Percentiles rank a stretch among this genome's conserved stretches.
These are phyloP conservation scores for Buddleja alternifolia DNA, from an alignment of 257 asterid species.

Conservation along the genomic window DNA sequence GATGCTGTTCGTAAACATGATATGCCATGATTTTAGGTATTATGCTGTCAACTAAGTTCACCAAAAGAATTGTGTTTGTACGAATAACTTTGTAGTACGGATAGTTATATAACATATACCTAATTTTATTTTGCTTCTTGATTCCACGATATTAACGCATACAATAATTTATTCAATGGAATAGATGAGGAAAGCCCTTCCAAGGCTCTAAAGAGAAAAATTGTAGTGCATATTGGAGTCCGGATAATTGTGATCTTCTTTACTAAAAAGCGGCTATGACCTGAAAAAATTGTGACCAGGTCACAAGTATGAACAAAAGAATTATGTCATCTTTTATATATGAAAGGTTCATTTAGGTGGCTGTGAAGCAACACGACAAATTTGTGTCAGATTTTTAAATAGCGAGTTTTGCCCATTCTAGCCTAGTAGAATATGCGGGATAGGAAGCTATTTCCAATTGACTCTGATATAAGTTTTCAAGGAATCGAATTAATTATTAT, in stretches of 20 bases:
- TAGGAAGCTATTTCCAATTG: neutral
- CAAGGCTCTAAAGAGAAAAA: neutral
- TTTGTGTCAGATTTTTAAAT: too few relatives aligned
- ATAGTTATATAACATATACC: too few relatives aligned
- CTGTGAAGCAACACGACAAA: neutral
- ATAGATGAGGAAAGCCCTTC: neutral
- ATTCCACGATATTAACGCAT: neutral
- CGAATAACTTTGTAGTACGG: neutral
- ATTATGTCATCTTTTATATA: neutral
- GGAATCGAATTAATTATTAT: slow-evolving; percentile 3
- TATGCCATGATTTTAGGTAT: neutral
- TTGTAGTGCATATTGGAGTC: neutral
- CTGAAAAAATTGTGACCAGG: neutral
- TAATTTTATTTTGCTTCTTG: neutral
- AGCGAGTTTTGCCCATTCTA: too few relatives aligned
- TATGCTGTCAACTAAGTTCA: neutral
- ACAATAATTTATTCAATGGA: neutral
- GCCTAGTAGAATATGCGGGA: neutral
- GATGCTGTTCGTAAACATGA: neutral
- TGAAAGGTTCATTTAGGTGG: neutral
- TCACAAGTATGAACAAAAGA: too few relatives aligned
- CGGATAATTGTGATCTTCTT: neutral
- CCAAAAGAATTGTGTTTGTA: neutral
- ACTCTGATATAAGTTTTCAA: neutral
- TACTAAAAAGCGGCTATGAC: neutral